Evolutionary conservation across 805 yeast species (phyloP).

Genomic region (Suhomyces emberorum): DNA sequence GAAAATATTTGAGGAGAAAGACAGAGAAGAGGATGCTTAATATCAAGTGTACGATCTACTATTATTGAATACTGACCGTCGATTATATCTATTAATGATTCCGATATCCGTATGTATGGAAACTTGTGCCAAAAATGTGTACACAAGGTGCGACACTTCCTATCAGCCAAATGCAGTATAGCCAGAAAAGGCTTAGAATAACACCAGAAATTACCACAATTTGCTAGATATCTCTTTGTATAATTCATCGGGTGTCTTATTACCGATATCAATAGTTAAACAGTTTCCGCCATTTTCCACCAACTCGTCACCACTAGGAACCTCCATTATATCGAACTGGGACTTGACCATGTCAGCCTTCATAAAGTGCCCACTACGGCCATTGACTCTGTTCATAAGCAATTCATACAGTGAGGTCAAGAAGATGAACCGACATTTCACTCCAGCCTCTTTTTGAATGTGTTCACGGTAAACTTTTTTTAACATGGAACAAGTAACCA

Average conservation of each 20-base stretch:
- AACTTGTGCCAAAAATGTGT: too few species aligned
- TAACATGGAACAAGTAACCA: constrained; percentile 84
- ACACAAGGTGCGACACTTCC: too few species aligned
- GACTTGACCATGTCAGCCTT: constrained; percentile 79
- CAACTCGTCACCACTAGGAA: constrained; percentile 51
- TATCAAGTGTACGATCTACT: too few species aligned
- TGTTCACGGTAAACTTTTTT: constrained; percentile 69
- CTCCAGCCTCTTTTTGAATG: constrained; percentile 41
- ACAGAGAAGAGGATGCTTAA: too few species aligned
- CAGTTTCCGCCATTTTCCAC: constrained; percentile 35
- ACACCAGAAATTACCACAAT: too few species aligned
- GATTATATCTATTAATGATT: too few species aligned
- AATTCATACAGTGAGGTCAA: constrained; percentile 62
- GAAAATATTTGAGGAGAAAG: too few species aligned
- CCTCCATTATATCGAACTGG: constrained; percentile 71
- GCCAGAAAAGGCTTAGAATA: too few species aligned
- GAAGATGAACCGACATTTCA: constrained; percentile 57
- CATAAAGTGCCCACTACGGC: constrained; percentile 81
- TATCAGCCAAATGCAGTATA: too few species aligned
- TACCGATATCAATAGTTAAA: constrained; percentile 33
- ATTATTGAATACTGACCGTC: too few species aligned
- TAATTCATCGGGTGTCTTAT: constrained; percentile 26
- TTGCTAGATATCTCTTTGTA: constrained; percentile 16
- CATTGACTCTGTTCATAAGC: constrained; percentile 55
- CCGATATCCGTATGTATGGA: too few species aligned